Evolutionary conservation across 225 moss, liverwort and hornwort genomes (phyloP).

Genomic region (Physcomitrellopsis africana): DNA sequence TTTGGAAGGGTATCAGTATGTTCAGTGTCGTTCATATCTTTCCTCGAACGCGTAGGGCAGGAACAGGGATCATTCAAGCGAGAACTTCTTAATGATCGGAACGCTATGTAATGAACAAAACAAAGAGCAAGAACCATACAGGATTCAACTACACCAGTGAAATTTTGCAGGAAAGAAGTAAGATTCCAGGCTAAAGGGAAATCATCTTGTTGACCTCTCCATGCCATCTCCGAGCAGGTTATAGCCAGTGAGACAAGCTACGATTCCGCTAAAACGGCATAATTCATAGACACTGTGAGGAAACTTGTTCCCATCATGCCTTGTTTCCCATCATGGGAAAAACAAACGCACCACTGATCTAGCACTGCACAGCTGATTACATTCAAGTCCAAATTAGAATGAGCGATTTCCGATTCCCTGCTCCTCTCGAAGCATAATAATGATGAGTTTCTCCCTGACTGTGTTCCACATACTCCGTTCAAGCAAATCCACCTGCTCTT

Average conservation of each 20-base stretch:
- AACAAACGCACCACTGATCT: background rate
- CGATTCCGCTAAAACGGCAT: slow-evolving; percentile 26
- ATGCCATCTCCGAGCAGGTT: slow-evolving; percentile 52
- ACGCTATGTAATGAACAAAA: slow-evolving; percentile 39
- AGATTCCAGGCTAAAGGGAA: slow-evolving; percentile 28
- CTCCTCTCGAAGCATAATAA: slow-evolving; percentile 16
- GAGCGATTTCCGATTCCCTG: slow-evolving; percentile 17
- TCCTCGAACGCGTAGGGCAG: slow-evolving; percentile 22
- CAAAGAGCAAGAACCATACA: slow-evolving; percentile 34
- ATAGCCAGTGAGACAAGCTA: slow-evolving; percentile 13
- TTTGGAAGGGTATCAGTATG: slow-evolving; percentile 17
- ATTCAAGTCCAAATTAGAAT: slow-evolving; percentile 3
- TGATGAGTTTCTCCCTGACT: slow-evolving; percentile 9
- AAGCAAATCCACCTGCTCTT: slow-evolving; percentile 2
- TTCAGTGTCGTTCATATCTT: slow-evolving; percentile 10
- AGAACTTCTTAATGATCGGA: slow-evolving; percentile 36
- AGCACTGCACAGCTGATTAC: background rate
- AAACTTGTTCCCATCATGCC: background rate
- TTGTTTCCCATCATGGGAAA: background rate
- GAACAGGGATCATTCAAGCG: slow-evolving; percentile 43
- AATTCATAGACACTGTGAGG: background rate
- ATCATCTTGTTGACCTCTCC: slow-evolving; percentile 42
- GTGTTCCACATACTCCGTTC: background rate
- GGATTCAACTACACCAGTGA: slow-evolving; percentile 41
- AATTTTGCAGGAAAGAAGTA: slow-evolving; percentile 31